Conservation (phyloP, 805 yeast species). For the Candida oleophila region DNA sequence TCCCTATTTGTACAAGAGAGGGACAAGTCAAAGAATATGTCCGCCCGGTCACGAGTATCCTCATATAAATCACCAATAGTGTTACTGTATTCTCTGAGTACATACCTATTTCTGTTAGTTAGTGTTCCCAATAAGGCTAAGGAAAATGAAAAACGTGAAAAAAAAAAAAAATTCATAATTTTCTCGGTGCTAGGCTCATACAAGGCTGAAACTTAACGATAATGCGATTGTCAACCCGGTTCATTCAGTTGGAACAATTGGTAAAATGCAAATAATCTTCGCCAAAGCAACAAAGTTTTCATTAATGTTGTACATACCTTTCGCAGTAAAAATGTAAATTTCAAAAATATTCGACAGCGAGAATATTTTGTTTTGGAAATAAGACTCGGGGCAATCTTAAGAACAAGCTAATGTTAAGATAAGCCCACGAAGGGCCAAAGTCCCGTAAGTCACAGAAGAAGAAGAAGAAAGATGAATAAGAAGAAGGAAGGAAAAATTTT, state of each 20-base stretch:
- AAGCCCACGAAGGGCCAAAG: not conserved
- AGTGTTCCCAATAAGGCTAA: not conserved
- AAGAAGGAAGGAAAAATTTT: not conserved
- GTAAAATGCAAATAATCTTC: constrained; percentile 49
- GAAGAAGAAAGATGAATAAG: not conserved
- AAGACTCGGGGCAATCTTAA: not conserved
- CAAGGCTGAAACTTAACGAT: constrained; percentile 56
- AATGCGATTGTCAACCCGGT: constrained; percentile 50
- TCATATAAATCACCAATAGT: constrained; percentile 24
- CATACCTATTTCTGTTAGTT: constrained; percentile 22
- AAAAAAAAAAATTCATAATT: constrained; percentile 7
- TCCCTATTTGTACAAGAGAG: constrained; percentile 39
- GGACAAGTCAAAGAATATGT: constrained; percentile 39
- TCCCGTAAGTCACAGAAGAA: not conserved
- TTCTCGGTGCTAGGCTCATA: constrained; percentile 35
- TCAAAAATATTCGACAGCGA: not conserved
- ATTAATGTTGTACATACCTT: constrained; percentile 20
- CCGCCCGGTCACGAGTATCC: constrained; percentile 54
- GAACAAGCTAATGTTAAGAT: not conserved
- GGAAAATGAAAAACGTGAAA: constrained; percentile 2
- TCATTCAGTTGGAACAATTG: constrained; percentile 53
- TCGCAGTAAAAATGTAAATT: constrained; percentile 11
- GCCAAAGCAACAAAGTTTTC: constrained; percentile 19
- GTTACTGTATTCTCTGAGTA: constrained; percentile 1
- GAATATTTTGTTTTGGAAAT: not conserved